phyloP scores from a whole-genome alignment of 768 basidiomycete genomes.

The Phanerochaete sordida region DNA sequence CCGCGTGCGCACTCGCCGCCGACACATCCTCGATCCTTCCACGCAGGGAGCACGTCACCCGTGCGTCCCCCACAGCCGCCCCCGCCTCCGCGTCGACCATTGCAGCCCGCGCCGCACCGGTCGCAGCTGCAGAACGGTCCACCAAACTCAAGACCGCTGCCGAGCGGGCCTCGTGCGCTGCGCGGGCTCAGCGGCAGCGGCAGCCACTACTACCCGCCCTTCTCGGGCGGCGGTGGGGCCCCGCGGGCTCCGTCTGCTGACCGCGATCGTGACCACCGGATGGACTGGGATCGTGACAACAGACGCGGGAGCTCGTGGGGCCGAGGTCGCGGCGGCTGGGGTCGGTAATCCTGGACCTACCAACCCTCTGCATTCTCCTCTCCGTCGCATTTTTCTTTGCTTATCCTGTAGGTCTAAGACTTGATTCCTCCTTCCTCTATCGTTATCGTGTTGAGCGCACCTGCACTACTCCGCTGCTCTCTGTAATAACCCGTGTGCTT shows the following conservation, averaged over 20 bases:
- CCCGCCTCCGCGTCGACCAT: conserved; percentile 23
- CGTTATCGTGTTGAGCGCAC: not conserved
- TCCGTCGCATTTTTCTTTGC: too few species aligned
- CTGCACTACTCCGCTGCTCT: not conserved
- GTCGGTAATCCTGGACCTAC: not conserved
- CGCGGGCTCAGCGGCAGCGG: conserved; percentile 24
- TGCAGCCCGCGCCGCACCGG: conserved; percentile 28
- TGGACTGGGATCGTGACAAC: conserved; percentile 36
- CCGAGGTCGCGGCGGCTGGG: conserved; percentile 2
- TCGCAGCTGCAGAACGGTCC: conserved; percentile 23
- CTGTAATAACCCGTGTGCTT: not conserved
- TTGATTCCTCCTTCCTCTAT: not conserved
- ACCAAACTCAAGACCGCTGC: conserved; percentile 30
- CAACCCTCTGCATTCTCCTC: not conserved
- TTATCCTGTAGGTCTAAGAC: too few species aligned
- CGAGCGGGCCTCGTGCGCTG: conserved; percentile 39
- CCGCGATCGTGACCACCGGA: conserved; percentile 34
- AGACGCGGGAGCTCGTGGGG: not conserved
- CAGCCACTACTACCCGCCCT: not conserved
- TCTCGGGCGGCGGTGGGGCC: conserved; percentile 21
- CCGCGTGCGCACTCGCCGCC: conserved; percentile 43
- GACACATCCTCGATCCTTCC: conserved; percentile 45
- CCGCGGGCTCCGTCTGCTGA: conserved; percentile 53
- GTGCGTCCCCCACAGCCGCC: conserved; percentile 3
- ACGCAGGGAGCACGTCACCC: conserved; percentile 14